Percentiles rank a stretch among this genome's conserved stretches.
These are phyloP conservation scores for Taiwanofungus camphoratus DNA, from an alignment of 1,284 basidiomycete species.

Conservation along the genomic window DNA sequence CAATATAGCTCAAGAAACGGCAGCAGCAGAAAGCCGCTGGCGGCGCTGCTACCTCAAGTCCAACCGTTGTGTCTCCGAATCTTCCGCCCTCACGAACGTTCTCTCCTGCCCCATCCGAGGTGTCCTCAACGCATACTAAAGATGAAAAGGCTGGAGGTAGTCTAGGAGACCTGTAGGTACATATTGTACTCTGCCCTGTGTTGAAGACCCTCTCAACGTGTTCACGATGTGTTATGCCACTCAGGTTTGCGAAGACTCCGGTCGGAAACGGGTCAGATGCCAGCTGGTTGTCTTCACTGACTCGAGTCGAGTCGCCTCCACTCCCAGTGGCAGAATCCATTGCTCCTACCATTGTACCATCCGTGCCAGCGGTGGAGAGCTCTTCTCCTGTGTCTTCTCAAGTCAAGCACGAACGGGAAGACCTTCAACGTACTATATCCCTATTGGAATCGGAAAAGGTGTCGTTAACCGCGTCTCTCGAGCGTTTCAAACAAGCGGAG, in stretches of 20 bases:
- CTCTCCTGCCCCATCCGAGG: slow-evolving; percentile 36
- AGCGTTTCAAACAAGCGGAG: slow-evolving; percentile 35
- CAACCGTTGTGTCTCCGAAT: slow-evolving; percentile 31
- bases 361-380: slow-evolving; percentile 1
- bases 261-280: slow-evolving; percentile 28
- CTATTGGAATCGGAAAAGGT: slow-evolving; percentile 68
- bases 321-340: slow-evolving; percentile 11
- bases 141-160: slow-evolving; percentile 18
- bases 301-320: slow-evolving; percentile 36
- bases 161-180: slow-evolving; percentile 27
- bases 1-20: slow-evolving; percentile 56
- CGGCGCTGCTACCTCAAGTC: slow-evolving; percentile 26
- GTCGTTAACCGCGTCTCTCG: slow-evolving; percentile 46
- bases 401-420: slow-evolving; percentile 34
- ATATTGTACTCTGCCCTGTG: slow-evolving; percentile 4
- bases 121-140: slow-evolving; percentile 13
- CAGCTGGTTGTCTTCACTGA: slow-evolving; percentile 55
- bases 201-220: background rate
- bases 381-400: slow-evolving; percentile 8
- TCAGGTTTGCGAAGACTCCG: slow-evolving; percentile 24
- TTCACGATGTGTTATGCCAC: slow-evolving; percentile 1
- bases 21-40: slow-evolving; percentile 59
- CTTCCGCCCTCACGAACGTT: slow-evolving; percentile 46
- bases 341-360: slow-evolving; percentile 8
- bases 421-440: slow-evolving; percentile 59